These are phyloP conservation scores for Dendrobium nobile DNA, from an alignment of 106 monocot species.

Conservation along the genomic window DNA sequence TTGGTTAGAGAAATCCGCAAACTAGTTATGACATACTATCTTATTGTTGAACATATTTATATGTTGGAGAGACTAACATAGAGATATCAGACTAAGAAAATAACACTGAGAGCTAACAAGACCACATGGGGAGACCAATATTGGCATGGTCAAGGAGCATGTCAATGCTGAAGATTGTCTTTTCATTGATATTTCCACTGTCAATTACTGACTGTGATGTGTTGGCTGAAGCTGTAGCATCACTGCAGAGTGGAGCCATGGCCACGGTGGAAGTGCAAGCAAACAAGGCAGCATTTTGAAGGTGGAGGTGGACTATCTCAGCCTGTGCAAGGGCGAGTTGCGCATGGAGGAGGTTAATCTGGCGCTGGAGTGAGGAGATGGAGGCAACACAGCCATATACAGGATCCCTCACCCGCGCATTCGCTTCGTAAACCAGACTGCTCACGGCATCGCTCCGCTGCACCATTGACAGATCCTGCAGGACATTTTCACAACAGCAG, in stretches of 20 bases:
- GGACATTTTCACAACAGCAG: background rate
- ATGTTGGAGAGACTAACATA: too few relatives aligned
- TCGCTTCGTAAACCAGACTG: conserved; percentile 59
- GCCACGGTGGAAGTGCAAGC: conserved; percentile 6
- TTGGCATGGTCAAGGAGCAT: conserved; percentile 14
- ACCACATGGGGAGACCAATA: conserved; percentile 21
- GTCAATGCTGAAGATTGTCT: conserved; percentile 10
- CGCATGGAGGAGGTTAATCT: conserved; percentile 38
- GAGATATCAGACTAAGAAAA: background rate
- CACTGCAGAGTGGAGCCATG: background rate
- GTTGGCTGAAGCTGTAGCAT: background rate
- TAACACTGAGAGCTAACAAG: conserved; percentile 10
- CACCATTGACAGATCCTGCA: conserved; percentile 38
- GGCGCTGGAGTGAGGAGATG: conserved; percentile 43
- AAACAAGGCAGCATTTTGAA: conserved; percentile 20
- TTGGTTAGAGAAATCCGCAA: too few relatives aligned
- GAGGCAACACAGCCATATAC: conserved; percentile 53
- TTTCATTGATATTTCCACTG: background rate
- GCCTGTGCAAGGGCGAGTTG: conserved; percentile 50
- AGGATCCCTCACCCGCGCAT: conserved; percentile 43
- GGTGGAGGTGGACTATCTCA: conserved; percentile 38
- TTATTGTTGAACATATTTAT: background rate
- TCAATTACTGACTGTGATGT: background rate
- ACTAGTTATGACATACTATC: background rate
- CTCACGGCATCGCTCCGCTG: conserved; percentile 54